These are phyloP conservation scores for Hydrangea macrophylla DNA, from an alignment of 148 eudicot species.

Conservation along the genomic window DNA sequence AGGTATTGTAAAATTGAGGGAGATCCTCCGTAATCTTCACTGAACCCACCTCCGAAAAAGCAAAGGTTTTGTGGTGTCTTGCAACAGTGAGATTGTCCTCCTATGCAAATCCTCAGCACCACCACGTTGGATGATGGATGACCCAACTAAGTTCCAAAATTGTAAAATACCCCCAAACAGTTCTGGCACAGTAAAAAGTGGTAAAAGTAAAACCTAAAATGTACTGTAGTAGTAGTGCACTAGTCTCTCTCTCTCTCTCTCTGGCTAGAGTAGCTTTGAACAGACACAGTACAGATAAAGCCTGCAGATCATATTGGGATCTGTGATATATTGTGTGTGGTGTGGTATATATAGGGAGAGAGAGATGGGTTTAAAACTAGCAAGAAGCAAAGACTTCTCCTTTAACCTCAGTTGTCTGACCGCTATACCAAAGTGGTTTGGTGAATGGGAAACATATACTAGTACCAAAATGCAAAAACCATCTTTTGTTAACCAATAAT, in stretches of 20 bases:
- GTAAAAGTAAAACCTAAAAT: not conserved
- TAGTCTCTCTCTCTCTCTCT: not conserved
- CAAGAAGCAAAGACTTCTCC: not conserved
- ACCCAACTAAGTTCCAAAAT: not conserved
- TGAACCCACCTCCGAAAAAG: constrained; percentile 7
- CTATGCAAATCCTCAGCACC: not conserved
- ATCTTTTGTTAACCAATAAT: too few species aligned
- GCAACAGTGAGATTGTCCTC: not conserved
- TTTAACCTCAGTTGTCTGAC: not conserved
- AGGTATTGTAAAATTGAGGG: constrained; percentile 60
- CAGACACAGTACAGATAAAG: constrained; percentile 1
- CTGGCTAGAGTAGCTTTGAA: too few species aligned
- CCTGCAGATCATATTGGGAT: constrained; percentile 6
- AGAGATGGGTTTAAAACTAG: not conserved
- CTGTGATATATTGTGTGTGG: too few species aligned
- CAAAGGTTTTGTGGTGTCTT: not conserved
- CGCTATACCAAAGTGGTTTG: not conserved
- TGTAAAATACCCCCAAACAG: not conserved
- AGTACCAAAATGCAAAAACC: too few species aligned
- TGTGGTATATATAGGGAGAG: too few species aligned
- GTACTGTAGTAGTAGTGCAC: not conserved
- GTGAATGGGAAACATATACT: not conserved
- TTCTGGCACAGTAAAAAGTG: not conserved
- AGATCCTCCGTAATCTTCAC: constrained; percentile 41
- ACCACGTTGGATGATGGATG: not conserved